Evolutionary conservation across 495 filamentous ascomycete species (phyloP).

Genomic region (Usnea hakonensis): DNA sequence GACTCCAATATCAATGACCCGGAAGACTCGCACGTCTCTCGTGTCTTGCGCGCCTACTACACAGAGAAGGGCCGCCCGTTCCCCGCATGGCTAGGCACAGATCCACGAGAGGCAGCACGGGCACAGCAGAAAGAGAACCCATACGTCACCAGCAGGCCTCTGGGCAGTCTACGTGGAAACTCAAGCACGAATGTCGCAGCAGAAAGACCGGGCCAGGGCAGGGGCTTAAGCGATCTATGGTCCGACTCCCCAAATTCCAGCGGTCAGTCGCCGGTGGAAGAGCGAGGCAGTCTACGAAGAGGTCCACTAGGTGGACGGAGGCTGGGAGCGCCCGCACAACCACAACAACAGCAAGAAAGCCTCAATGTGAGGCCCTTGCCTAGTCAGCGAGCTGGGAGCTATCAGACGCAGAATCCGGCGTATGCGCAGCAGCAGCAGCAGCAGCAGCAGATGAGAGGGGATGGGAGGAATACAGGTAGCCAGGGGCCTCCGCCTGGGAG

Average conservation of each 20-base stretch:
- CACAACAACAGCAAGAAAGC: slow-evolving; percentile 31
- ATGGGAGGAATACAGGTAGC: slow-evolving; percentile 38
- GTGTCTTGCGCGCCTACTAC: slow-evolving; percentile 93
- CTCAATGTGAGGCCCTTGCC: slow-evolving; percentile 52
- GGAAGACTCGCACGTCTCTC: slow-evolving; percentile 89
- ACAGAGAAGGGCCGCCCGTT: slow-evolving; percentile 75
- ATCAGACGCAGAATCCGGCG: slow-evolving; percentile 42
- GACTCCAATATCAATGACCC: slow-evolving; percentile 50
- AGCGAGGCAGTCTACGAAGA: slow-evolving; percentile 47
- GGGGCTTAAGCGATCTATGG: slow-evolving; percentile 75
- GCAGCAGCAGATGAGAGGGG: slow-evolving; percentile 39
- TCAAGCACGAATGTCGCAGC: slow-evolving; percentile 21
- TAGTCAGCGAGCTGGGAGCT: slow-evolving; percentile 64
- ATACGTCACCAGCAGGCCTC: slow-evolving; percentile 42
- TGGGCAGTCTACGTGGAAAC: slow-evolving; percentile 34
- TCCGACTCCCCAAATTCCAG: slow-evolving; percentile 48
- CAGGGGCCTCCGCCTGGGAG: slow-evolving; percentile 23
- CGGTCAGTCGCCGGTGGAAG: slow-evolving; percentile 34
- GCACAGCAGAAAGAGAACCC: slow-evolving; percentile 43
- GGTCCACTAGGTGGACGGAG: slow-evolving; percentile 24
- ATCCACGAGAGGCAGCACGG: slow-evolving; percentile 60
- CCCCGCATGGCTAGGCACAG: slow-evolving; percentile 82
- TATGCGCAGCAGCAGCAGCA: slow-evolving; percentile 23
- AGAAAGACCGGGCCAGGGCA: slow-evolving; percentile 35
- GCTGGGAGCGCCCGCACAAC: slow-evolving; percentile 22